Percentiles rank a stretch among this genome's conserved stretches.
Evolutionary conservation across 2,329 filamentous ascomycete genomes (phyloP).

Genomic region (Exophiala dermatitidis): DNA sequence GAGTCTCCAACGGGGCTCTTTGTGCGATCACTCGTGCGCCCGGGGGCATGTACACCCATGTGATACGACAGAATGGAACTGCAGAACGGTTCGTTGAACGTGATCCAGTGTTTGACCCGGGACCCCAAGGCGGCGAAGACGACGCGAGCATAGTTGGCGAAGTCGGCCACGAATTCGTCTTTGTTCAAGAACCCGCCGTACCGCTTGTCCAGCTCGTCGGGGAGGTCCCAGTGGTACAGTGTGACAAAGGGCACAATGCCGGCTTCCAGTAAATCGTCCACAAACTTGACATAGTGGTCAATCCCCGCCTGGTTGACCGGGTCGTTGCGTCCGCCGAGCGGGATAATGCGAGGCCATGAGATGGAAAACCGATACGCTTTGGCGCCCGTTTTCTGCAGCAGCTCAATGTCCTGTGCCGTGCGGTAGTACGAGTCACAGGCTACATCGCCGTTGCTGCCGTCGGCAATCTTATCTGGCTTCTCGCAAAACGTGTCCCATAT

Average conservation of each 20-base stretch:
- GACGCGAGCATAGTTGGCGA: constrained; percentile 67
- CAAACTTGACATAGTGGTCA: constrained; percentile 69
- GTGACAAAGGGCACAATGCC: constrained; percentile 77
- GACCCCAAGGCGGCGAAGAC: constrained; percentile 65
- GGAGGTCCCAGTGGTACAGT: constrained; percentile 82
- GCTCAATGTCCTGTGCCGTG: constrained; percentile 65
- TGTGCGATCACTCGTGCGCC: constrained; percentile 67
- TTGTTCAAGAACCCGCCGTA: constrained; percentile 77
- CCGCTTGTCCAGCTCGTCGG: constrained; percentile 67
- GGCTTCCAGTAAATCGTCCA: constrained; percentile 67
- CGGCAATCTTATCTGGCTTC: constrained; percentile 74
- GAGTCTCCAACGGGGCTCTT: constrained; percentile 67
- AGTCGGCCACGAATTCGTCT: constrained; percentile 75
- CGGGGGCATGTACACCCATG: constrained; percentile 70
- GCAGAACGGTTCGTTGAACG: constrained; percentile 87
- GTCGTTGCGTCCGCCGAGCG: constrained; percentile 74
- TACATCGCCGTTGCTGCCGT: constrained; percentile 64
- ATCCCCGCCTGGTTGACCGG: constrained; percentile 72
- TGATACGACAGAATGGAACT: constrained; percentile 73
- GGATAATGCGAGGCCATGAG: constrained; percentile 76
- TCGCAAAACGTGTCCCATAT: constrained; percentile 90
- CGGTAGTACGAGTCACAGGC: constrained; percentile 85
- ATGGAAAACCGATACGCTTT: constrained; percentile 77
- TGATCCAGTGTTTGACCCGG: constrained; percentile 81
- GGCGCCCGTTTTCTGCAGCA: constrained; percentile 67